A percentile compares a stretch with the other conserved stretches of the same genome.
phyloP scores from a whole-genome alignment of 768 basidiomycete genomes.

The Kwoniella sp. region DNA sequence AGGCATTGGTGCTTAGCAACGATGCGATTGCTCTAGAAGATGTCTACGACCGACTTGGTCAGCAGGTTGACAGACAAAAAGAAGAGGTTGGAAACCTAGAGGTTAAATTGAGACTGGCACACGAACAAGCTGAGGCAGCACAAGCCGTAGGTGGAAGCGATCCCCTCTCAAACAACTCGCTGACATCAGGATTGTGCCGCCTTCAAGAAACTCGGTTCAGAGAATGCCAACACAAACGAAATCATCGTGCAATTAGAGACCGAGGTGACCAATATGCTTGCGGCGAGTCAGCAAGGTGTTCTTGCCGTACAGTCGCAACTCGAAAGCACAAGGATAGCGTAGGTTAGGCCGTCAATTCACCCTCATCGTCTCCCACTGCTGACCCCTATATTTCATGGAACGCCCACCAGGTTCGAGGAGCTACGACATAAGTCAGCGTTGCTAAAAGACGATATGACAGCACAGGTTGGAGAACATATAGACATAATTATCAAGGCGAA shows the following conservation, averaged over 20 bases:
- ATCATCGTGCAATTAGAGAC: constrained; percentile 46
- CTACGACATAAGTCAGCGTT: constrained; percentile 40
- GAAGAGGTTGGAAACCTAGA: constrained; percentile 75
- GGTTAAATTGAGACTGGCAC: constrained; percentile 61
- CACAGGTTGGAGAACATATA: constrained; percentile 44
- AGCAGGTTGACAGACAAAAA: constrained; percentile 78
- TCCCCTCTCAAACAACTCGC: neutral
- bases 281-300: constrained; percentile 52
- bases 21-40: constrained; percentile 79
- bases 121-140: constrained; percentile 47
- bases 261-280: constrained; percentile 48
- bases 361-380: no score
- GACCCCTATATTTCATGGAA: no score
- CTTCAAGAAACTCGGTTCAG: constrained; percentile 36
- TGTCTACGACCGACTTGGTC: constrained; percentile 73
- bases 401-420: constrained; percentile 36
- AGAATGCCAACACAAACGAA: constrained; percentile 45
- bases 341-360: constrained; percentile 14
- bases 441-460: constrained; percentile 40
- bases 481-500: constrained; percentile 51
- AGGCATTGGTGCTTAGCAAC: constrained; percentile 71
- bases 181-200: neutral
- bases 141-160: constrained; percentile 47
- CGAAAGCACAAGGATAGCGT: constrained; percentile 52
- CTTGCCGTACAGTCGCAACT: constrained; percentile 47